Evolutionary conservation across 495 filamentous ascomycete genomes (phyloP).

Genomic region (Penicillium coffeae): DNA sequence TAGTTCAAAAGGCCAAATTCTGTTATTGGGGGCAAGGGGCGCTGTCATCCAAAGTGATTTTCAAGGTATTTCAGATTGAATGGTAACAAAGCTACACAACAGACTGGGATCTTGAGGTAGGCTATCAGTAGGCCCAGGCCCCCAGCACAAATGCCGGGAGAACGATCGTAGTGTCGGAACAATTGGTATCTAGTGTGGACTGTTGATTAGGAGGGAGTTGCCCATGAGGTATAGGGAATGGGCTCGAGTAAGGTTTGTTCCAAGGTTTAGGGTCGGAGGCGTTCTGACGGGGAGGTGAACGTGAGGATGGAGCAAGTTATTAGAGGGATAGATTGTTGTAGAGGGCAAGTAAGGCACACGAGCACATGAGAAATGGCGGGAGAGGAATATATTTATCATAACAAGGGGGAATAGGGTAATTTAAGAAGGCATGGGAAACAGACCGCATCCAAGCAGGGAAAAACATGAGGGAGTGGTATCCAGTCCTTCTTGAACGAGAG

Average conservation of each 20-base stretch:
- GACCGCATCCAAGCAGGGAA: conserved; percentile 1
- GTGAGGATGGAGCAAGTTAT: conserved; percentile 12
- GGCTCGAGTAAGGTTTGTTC: background rate
- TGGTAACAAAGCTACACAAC: too few species aligned
- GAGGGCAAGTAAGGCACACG: conserved; percentile 16
- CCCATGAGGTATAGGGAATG: background rate
- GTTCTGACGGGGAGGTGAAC: background rate
- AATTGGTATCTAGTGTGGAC: background rate
- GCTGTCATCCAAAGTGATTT: too few species aligned
- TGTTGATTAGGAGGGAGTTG: background rate
- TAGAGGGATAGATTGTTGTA: conserved; percentile 11
- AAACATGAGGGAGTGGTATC: background rate
- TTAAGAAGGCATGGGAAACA: conserved; percentile 17
- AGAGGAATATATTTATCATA: conserved; percentile 34
- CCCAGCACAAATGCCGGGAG: too few species aligned
- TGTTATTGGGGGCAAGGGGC: too few species aligned
- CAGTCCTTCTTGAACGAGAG: background rate
- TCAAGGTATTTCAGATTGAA: too few species aligned
- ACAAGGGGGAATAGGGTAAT: conserved; percentile 4
- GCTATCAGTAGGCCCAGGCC: background rate
- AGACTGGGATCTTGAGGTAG: conserved; percentile 2
- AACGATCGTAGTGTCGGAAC: background rate
- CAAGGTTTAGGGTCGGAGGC: background rate
- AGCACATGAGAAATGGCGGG: conserved; percentile 2
- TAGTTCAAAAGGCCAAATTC: too few species aligned